Conservation (phyloP, 495 filamentous ascomycete genomes). For the Talaromyces borbonicus region DNA sequence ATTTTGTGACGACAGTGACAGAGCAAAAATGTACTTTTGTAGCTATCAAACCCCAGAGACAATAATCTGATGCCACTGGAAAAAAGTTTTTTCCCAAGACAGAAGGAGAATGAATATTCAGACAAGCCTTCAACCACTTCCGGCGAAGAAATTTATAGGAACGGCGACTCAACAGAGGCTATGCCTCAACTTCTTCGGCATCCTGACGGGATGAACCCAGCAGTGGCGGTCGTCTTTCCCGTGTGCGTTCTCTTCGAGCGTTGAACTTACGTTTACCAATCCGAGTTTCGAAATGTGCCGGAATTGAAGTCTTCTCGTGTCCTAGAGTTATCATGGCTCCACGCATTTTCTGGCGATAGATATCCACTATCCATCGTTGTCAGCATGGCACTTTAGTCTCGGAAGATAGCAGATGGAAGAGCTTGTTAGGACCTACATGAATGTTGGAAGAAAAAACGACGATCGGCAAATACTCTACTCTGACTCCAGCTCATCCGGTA, state of each 20-base stretch:
- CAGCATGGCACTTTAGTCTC: background rate
- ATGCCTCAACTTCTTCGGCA: slow-evolving; percentile 35
- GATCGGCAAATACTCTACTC: slow-evolving; percentile 73
- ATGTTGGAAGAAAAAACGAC: slow-evolving; percentile 83
- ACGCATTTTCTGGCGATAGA: slow-evolving; percentile 87
- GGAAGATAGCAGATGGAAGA: background rate
- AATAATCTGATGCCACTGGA: too few species aligned
- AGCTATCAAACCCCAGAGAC: too few species aligned
- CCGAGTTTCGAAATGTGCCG: slow-evolving; percentile 82
- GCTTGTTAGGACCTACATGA: slow-evolving; percentile 58
- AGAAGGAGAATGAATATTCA: too few species aligned
- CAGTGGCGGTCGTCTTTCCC: background rate
- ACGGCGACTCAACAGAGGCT: background rate
- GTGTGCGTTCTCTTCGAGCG: slow-evolving; percentile 38
- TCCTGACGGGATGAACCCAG: slow-evolving; percentile 21
- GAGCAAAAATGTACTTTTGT: too few species aligned
- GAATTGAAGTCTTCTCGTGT: slow-evolving; percentile 58
- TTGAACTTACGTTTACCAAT: slow-evolving; percentile 78
- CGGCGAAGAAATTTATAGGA: too few species aligned
- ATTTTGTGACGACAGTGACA: too few species aligned
- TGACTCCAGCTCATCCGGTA: slow-evolving; percentile 95
- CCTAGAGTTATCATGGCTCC: slow-evolving; percentile 65
- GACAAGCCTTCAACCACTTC: too few species aligned
- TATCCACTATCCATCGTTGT: slow-evolving; percentile 58
- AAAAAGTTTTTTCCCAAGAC: too few species aligned